phyloP scores from a whole-genome alignment of 2,329 filamentous ascomycete genomes.

The Harringtonia aguacate region DNA sequence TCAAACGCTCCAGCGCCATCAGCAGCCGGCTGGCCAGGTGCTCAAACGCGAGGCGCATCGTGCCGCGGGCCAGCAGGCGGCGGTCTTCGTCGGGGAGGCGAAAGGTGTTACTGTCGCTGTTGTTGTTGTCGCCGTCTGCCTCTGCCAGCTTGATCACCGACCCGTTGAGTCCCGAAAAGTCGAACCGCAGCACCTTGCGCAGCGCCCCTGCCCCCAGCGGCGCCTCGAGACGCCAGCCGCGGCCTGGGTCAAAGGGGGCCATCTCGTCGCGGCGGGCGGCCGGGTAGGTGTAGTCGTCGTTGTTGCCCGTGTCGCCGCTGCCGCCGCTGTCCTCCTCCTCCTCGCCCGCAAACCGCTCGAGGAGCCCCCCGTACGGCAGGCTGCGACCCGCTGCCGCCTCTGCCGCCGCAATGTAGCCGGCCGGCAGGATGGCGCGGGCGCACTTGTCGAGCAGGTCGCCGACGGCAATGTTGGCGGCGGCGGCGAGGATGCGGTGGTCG shows the following conservation, averaged over 20 bases:
- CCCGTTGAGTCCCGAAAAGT: slow-evolving; percentile 59
- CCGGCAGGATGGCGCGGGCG: slow-evolving; percentile 65
- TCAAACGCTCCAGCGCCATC: slow-evolving; percentile 42
- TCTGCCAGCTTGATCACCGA: slow-evolving; percentile 33
- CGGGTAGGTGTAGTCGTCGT: slow-evolving; percentile 47
- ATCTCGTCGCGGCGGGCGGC: slow-evolving; percentile 47
- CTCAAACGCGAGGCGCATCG: slow-evolving; percentile 77
- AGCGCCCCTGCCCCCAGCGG: slow-evolving; percentile 41
- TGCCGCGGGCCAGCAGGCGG: slow-evolving; percentile 55
- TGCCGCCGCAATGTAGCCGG: slow-evolving; percentile 36
- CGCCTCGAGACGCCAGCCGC: slow-evolving; percentile 55
- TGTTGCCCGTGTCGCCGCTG: slow-evolving; percentile 16
- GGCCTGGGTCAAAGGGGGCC: slow-evolving; percentile 24
- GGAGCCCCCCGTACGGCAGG: slow-evolving; percentile 69
- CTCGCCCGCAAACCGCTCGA: slow-evolving; percentile 62
- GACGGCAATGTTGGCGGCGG: slow-evolving; percentile 70
- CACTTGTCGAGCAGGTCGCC: slow-evolving; percentile 86
- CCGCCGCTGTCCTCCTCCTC: slow-evolving; percentile 13
- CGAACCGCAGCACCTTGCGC: slow-evolving; percentile 51
- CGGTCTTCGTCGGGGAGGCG: slow-evolving; percentile 49
- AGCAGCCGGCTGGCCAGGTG: slow-evolving; percentile 70
- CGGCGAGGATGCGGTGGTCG: slow-evolving; percentile 62
- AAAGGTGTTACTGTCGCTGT: no score
- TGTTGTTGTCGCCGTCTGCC: slow-evolving; percentile 17
- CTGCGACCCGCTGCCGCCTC: slow-evolving; percentile 26